Evolutionary conservation across 108 stramenopile genomes (phyloP), one percentile per base, ranked within the genome.

Genomic region (Nitzschia putrida): DNA sequence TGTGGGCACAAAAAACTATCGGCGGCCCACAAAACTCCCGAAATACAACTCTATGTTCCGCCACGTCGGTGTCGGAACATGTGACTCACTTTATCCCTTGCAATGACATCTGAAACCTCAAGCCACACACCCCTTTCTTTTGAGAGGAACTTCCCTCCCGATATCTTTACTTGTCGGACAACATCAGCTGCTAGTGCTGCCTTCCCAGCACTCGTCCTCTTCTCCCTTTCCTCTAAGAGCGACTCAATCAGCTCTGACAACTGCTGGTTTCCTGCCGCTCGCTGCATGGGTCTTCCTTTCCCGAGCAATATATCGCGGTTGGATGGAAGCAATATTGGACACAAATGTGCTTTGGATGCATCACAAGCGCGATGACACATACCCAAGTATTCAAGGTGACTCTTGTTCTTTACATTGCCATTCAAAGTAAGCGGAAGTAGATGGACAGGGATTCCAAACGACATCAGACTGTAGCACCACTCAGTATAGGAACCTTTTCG

Each of bases 261-360:
- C 7, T 29, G 18, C 1, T 37, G 54, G 54, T 75, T 75, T 23
- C 74, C 74, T 8, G 21, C 18, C 55, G 52, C 53, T 39, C 60
- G 50, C 42, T 66, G 58, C 8, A 75, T 63, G 2, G 67, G 74
- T 54, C 34, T 61, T 23, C 74, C 74, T 23, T 65, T 61, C n/a
- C 74, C 74, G 21, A 75, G 51, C n/a, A 75, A 52, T 20, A 75
- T 51, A 54, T 75, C 74, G n/a, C 21, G 43, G 64, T 50, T 50
- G 50, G 24, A 9, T 8, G 60, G 60, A 21, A 61, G 42, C n/a
- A n/a, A n/a, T n/a, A n/a, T n/a, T n/a, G n/a, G n/a, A n/a, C n/a
- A n/a, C n/a, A n/a, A n/a, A n/a, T 37, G 53, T 26, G 51, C n/a
- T n/a, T n/a, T n/a, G n/a, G n/a, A n/a, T n/a, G n/a, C n/a, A n/a